Percentiles rank a stretch among this genome's conserved stretches.
Evolutionary conservation across 202 grass and related monocot genomes (phyloP).

Genomic region (Schoenoplectus triqueter): DNA sequence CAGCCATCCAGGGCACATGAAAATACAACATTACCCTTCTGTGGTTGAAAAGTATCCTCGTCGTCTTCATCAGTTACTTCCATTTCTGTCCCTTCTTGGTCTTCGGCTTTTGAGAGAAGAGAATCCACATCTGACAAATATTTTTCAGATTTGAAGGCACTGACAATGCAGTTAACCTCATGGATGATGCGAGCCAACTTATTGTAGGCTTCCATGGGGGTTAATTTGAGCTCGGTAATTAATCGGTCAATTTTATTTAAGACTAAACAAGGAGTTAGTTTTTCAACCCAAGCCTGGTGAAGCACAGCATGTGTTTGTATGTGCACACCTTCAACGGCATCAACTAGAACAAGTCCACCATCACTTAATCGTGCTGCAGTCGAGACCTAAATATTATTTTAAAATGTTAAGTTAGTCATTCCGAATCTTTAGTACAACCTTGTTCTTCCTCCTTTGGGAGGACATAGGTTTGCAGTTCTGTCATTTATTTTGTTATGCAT

Average conservation of each 20-base stretch:
- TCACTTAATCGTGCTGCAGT: constrained; percentile 56
- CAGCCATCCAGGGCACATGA: constrained; percentile 86
- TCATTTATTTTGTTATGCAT: background rate
- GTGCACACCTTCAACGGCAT: constrained; percentile 91
- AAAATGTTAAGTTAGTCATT: background rate
- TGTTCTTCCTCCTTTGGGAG: background rate
- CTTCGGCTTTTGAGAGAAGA: constrained; percentile 49
- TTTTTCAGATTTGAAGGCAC: constrained; percentile 73
- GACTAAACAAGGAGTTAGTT: constrained; percentile 83
- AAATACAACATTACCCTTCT: constrained; percentile 90
- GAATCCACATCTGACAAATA: constrained; percentile 85
- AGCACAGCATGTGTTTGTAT: constrained; percentile 93
- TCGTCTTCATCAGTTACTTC: constrained; percentile 64
- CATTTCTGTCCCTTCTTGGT: constrained; percentile 45
- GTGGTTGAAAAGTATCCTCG: constrained; percentile 82
- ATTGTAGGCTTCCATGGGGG: constrained; percentile 73
- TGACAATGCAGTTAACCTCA: constrained; percentile 84
- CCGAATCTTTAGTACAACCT: constrained; percentile 35
- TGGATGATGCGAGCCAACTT: constrained; percentile 73
- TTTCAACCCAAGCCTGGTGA: constrained; percentile 89
- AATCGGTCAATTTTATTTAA: constrained; percentile 96
- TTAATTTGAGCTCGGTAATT: constrained; percentile 80
- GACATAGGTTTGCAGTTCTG: background rate
- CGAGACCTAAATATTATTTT: no score
- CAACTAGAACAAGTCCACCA: constrained; percentile 77